Evolutionary conservation across 2,329 filamentous ascomycete species (phyloP).

Genomic region (Colletotrichum chlorophyti): DNA sequence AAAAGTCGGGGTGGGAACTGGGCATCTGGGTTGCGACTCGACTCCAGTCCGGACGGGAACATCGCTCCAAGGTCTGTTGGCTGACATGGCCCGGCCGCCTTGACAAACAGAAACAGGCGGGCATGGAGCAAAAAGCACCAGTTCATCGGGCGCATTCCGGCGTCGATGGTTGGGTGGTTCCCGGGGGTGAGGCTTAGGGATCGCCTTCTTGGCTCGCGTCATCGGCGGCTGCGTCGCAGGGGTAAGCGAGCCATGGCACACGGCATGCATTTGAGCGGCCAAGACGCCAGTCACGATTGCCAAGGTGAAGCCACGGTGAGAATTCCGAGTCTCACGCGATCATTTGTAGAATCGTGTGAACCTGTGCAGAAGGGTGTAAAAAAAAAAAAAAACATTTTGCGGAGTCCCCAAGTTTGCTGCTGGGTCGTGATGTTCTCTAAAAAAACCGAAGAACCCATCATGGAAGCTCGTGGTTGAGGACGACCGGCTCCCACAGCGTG

Average conservation of each 20-base stretch:
- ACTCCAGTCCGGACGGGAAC: too few species aligned
- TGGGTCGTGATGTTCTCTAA: too few species aligned
- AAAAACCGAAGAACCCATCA: too few species aligned
- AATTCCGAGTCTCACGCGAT: conserved; percentile 1
- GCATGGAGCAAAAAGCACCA: background rate
- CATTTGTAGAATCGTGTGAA: too few species aligned
- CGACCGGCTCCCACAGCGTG: conserved; percentile 3
- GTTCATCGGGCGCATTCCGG: background rate
- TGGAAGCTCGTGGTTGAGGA: too few species aligned
- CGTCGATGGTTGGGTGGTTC: conserved; percentile 12
- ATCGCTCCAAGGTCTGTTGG: too few species aligned
- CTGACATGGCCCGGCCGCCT: background rate
- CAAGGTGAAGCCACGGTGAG: conserved; percentile 7
- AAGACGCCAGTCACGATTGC: conserved; percentile 10
- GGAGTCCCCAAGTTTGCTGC: background rate
- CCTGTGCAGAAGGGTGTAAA: too few species aligned
- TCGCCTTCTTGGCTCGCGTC: conserved; percentile 26
- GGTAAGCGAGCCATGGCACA: conserved; percentile 22
- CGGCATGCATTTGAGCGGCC: conserved; percentile 20
- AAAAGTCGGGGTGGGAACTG: too few species aligned
- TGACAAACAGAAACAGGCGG: background rate
- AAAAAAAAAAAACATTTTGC: background rate
- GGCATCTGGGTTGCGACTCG: too few species aligned
- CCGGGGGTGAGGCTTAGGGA: conserved; percentile 17
- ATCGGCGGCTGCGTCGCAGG: conserved; percentile 11